Conservation (phyloP, 1,284 basidiomycete genomes). For the Lentinus polychrous region DNA sequence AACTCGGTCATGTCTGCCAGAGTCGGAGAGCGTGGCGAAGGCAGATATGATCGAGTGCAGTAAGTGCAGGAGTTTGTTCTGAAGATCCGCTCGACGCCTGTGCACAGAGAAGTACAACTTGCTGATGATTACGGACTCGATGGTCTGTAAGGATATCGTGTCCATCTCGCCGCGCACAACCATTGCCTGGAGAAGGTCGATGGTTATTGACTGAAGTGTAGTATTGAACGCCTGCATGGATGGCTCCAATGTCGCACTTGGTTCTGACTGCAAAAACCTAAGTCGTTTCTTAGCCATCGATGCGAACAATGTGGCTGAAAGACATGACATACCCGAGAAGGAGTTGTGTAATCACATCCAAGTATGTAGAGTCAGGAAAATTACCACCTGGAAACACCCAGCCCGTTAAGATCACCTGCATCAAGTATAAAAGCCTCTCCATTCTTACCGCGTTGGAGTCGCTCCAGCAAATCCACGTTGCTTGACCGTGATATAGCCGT, state of each 20-base stretch:
- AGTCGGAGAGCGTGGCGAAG: slow-evolving; percentile 21
- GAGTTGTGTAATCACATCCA: slow-evolving; percentile 67
- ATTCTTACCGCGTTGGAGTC: slow-evolving; percentile 49
- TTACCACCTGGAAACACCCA: slow-evolving; percentile 40
- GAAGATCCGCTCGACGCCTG: slow-evolving; percentile 65
- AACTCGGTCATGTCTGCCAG: slow-evolving; percentile 19
- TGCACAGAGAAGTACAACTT: slow-evolving; percentile 77
- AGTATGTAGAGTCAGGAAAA: slow-evolving; percentile 54
- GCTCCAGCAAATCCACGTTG: slow-evolving; percentile 48
- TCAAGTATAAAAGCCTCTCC: background rate
- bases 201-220: slow-evolving; percentile 63
- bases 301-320: background rate
- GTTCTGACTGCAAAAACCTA: slow-evolving; percentile 75
- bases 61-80: slow-evolving; percentile 90
- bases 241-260: slow-evolving; percentile 36
- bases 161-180: slow-evolving; percentile 77
- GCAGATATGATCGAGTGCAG: slow-evolving; percentile 80
- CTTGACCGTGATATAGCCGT: slow-evolving; percentile 57
- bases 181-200: slow-evolving; percentile 81
- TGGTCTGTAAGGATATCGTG: slow-evolving; percentile 43
- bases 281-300: background rate
- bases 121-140: slow-evolving; percentile 69
- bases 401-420: slow-evolving; percentile 9
- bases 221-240: slow-evolving; percentile 58
- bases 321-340: slow-evolving; percentile 52